These are phyloP conservation scores for Puccinia triticina DNA, from an alignment of 1,284 basidiomycete genomes.

Conservation along the genomic window DNA sequence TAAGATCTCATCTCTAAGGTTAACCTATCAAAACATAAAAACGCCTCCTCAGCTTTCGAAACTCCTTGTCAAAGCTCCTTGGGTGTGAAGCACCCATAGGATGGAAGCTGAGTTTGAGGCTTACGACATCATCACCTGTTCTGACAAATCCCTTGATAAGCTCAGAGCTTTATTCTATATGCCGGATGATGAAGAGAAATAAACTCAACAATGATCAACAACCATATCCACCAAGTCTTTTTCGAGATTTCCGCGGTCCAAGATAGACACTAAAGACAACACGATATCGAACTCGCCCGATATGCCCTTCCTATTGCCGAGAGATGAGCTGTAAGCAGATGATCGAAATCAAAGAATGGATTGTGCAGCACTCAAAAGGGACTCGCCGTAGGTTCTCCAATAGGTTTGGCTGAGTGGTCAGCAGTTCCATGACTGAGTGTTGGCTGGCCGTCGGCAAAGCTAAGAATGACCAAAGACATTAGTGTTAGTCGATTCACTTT, in stretches of 20 bases:
- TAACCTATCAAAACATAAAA: slow-evolving; percentile 66
- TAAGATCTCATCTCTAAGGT: slow-evolving; percentile 85
- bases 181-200: slow-evolving; percentile 16
- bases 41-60: background rate
- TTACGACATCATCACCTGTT: slow-evolving; percentile 51
- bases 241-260: slow-evolving; percentile 77
- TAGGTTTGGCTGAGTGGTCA: slow-evolving; percentile 76
- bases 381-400: slow-evolving; percentile 83
- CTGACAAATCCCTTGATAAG: background rate
- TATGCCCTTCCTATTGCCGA: slow-evolving; percentile 54
- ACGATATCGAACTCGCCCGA: slow-evolving; percentile 83
- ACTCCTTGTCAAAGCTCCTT: background rate
- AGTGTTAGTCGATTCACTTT: background rate
- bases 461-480: background rate
- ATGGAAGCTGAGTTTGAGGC: slow-evolving; percentile 2
- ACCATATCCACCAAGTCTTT: slow-evolving; percentile 85
- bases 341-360: background rate
- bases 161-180: background rate
- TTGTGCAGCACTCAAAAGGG: slow-evolving; percentile 61
- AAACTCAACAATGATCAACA: slow-evolving; percentile 77
- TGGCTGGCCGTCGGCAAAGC: slow-evolving; percentile 56
- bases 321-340: background rate
- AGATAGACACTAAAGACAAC: slow-evolving; percentile 80
- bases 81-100: background rate
- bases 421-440: slow-evolving; percentile 76